Percentiles rank a stretch among this genome's conserved stretches.
These are phyloP conservation scores for Fraxinus velutina DNA, from an alignment of 305 asterid species.

Conservation along the genomic window DNA sequence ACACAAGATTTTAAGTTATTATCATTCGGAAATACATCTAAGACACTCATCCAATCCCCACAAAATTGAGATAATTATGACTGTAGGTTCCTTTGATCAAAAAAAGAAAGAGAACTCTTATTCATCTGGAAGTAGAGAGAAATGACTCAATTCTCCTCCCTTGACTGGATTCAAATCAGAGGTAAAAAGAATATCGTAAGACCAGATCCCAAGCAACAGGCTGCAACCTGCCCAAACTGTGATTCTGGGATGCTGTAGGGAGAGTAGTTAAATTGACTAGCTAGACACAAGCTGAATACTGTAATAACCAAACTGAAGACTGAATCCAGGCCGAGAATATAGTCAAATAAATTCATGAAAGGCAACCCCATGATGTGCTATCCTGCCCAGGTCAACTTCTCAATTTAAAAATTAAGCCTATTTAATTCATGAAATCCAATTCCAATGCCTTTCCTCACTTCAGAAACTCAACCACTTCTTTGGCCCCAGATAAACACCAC, in stretches of 20 bases:
- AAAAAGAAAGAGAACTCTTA: background rate
- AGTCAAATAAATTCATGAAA: background rate
- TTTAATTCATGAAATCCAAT: background rate
- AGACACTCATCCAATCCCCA: slow-evolving; percentile 1
- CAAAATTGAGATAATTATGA: background rate
- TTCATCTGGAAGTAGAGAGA: background rate
- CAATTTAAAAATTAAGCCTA: slow-evolving; percentile 1
- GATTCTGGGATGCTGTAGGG: background rate
- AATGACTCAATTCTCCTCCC: background rate
- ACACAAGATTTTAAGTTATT: background rate
- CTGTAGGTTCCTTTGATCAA: background rate
- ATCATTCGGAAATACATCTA: slow-evolving; percentile 1
- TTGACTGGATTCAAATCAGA: background rate
- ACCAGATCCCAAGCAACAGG: slow-evolving; percentile 12
- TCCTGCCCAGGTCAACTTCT: slow-evolving; percentile 2
- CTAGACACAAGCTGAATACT: background rate
- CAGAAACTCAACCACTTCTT: slow-evolving; percentile 4
- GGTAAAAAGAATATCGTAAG: background rate
- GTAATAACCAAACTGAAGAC: background rate
- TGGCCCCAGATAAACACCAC: background rate
- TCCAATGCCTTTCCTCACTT: background rate
- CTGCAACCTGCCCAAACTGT: background rate
- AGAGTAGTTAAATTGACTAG: background rate
- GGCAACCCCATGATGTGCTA: background rate
- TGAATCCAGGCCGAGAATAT: background rate